A percentile compares a stretch with the other conserved stretches of the same genome.
phyloP scores from a whole-genome alignment of 441 rosid genomes.

The Melastoma candidum region DNA sequence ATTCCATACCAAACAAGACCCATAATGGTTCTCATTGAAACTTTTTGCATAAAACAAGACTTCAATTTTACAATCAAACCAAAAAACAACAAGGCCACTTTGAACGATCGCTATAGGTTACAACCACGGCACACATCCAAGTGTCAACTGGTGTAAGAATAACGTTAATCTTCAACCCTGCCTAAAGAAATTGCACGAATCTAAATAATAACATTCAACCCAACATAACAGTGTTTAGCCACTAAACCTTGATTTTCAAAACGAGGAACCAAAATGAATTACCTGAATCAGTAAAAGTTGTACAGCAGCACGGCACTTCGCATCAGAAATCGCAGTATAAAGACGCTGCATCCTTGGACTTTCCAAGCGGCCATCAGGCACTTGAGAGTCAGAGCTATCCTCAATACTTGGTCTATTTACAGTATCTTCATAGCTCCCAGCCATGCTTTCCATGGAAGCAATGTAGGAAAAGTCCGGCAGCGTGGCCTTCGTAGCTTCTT shows the following conservation, averaged over 20 bases:
- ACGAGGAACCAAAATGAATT: conserved; percentile 13
- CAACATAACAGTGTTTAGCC: background rate
- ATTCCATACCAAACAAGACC: no score
- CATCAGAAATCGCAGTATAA: conserved; percentile 70
- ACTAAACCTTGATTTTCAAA: background rate
- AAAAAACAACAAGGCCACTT: no score
- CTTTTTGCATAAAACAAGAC: no score
- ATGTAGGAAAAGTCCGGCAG: conserved; percentile 79
- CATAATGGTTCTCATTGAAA: no score
- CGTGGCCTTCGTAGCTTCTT: conserved; percentile 85
- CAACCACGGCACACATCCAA: no score
- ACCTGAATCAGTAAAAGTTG: conserved; percentile 98
- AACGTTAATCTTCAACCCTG: no score
- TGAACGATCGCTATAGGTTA: no score
- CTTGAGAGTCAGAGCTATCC: conserved; percentile 31
- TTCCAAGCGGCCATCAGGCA: conserved; percentile 45
- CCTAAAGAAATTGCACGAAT: no score
- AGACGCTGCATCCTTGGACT: conserved; percentile 38
- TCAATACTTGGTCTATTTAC: conserved; percentile 28
- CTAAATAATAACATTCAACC: background rate
- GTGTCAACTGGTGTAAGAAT: no score
- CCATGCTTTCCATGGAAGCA: conserved; percentile 39
- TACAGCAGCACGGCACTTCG: conserved; percentile 98
- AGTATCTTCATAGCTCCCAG: conserved; percentile 25
- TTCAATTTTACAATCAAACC: no score